A percentile compares a stretch with the other conserved stretches of the same genome.
phyloP scores from a whole-genome alignment of 768 basidiomycete species.

The Boletus fagicola region DNA sequence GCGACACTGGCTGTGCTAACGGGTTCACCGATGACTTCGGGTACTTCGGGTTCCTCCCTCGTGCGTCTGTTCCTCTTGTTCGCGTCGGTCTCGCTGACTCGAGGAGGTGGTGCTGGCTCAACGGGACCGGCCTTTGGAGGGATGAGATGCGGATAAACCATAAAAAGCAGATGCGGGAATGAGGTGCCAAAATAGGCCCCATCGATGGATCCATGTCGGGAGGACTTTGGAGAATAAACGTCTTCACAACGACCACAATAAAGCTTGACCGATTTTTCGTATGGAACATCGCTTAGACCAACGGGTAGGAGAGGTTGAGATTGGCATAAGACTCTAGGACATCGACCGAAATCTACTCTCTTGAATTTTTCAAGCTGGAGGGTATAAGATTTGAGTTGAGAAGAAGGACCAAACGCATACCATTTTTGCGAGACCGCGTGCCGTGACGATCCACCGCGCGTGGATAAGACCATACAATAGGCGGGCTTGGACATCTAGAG shows the following conservation, averaged over 20 bases:
- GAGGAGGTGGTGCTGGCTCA: constrained; percentile 33
- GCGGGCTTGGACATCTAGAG: constrained; percentile 90
- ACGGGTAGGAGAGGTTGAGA: constrained; percentile 94
- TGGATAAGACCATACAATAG: constrained; percentile 95
- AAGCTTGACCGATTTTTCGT: constrained; percentile 98
- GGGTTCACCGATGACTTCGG: constrained; percentile 60
- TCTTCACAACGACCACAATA: constrained; percentile 99
- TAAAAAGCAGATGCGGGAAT: constrained; percentile 94
- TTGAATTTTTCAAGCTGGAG: constrained; percentile 93
- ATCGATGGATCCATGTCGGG: constrained; percentile 95
- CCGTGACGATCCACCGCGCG: constrained; percentile 95
- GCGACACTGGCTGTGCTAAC: constrained; percentile 81
- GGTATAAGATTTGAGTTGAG: background rate
- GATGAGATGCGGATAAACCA: constrained; percentile 93
- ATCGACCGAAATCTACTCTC: constrained; percentile 96
- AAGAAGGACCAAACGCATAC: constrained; percentile 40
- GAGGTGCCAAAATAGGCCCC: constrained; percentile 99
- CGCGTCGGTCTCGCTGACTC: constrained; percentile 30
- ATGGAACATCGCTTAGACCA: constrained; percentile 94
- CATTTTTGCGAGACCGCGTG: constrained; percentile 93
- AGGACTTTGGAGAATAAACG: constrained; percentile 96
- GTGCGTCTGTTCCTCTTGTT: constrained; percentile 45
- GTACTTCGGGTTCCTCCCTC: constrained; percentile 50
- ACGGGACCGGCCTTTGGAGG: constrained; percentile 71
- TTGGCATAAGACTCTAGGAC: constrained; percentile 95